Conservation (phyloP, 495 filamentous ascomycete genomes). For the Penicillium lagena region DNA sequence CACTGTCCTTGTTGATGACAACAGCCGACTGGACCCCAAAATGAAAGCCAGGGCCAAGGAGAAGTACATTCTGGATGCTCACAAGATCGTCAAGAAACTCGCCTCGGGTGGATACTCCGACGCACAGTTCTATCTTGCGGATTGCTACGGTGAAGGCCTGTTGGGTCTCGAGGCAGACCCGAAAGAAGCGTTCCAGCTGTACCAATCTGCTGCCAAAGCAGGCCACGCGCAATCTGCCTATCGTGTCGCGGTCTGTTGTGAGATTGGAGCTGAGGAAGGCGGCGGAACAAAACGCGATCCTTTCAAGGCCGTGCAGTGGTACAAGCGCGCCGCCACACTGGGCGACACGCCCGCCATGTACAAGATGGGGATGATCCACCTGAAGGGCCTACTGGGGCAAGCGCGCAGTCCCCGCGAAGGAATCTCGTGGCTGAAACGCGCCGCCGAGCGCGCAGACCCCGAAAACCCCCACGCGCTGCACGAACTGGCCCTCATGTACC, state of each 20-base stretch:
- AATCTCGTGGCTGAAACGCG: constrained; percentile 84
- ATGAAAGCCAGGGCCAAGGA: constrained; percentile 71
- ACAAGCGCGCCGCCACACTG: constrained; percentile 82
- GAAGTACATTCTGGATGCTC: constrained; percentile 75
- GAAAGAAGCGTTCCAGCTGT: constrained; percentile 86
- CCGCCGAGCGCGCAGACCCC: constrained; percentile 77
- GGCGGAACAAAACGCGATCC: constrained; percentile 89
- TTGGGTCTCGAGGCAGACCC: constrained; percentile 69
- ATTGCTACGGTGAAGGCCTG: constrained; percentile 73
- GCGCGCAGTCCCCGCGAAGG: constrained; percentile 77
- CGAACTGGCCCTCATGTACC: constrained; percentile 83
- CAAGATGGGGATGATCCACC: constrained; percentile 92
- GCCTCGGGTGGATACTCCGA: constrained; percentile 61
- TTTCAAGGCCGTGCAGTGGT: constrained; percentile 94
- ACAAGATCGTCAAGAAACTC: constrained; percentile 87
- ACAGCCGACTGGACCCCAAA: constrained; percentile 65
- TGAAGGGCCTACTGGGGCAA: constrained; percentile 92
- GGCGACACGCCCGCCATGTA: constrained; percentile 95
- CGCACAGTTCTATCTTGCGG: constrained; percentile 91
- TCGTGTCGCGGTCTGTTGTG: constrained; percentile 93
- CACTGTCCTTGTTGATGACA: constrained; percentile 62
- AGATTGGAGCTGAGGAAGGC: constrained; percentile 89
- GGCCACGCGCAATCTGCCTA: constrained; percentile 85
- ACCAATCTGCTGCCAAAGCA: constrained; percentile 86
- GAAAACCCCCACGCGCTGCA: constrained; percentile 96